phyloP scores from a whole-genome alignment of 805 yeast genomes.

The Cyberlindnera maritima region DNA sequence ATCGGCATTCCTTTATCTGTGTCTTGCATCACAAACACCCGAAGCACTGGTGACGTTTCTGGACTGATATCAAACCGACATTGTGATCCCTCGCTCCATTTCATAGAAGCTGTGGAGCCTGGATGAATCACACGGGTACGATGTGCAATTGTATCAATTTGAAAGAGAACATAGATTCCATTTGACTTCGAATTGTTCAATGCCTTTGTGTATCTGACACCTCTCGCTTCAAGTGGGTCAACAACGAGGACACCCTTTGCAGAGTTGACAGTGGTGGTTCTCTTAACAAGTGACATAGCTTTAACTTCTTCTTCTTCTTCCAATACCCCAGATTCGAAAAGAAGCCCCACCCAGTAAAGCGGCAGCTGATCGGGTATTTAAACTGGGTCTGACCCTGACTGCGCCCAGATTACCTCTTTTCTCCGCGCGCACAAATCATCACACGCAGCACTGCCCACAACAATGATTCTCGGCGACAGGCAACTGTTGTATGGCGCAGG shows the following conservation, averaged over 20 bases:
- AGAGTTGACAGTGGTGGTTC: neutral
- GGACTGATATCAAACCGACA: slow-evolving; percentile 25
- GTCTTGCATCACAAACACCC: slow-evolving; percentile 20
- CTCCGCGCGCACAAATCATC: too few relatives aligned
- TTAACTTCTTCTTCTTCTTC: neutral
- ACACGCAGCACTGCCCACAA: neutral
- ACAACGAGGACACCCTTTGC: slow-evolving; percentile 25
- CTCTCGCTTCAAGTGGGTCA: slow-evolving; percentile 26
- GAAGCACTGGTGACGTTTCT: slow-evolving; percentile 11
- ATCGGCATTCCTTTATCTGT: slow-evolving; percentile 10
- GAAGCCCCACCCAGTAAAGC: neutral
- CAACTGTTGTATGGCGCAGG: too few relatives aligned
- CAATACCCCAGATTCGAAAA: too few relatives aligned
- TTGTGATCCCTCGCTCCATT: slow-evolving; percentile 26
- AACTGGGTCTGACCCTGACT: neutral
- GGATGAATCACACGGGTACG: slow-evolving; percentile 10
- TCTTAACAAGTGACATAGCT: neutral
- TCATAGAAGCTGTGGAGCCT: neutral
- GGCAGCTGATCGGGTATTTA: neutral
- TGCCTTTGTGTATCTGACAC: slow-evolving; percentile 4
- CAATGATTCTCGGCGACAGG: neutral
- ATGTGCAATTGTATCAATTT: slow-evolving; percentile 18
- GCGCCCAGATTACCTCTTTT: neutral
- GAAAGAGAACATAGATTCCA: slow-evolving; percentile 22
- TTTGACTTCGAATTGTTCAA: neutral